A percentile compares a stretch with the other conserved stretches of the same genome.
These are phyloP conservation scores for Rhizophora mangle DNA, from an alignment of 345 rosid genomes.

Conservation along the genomic window DNA sequence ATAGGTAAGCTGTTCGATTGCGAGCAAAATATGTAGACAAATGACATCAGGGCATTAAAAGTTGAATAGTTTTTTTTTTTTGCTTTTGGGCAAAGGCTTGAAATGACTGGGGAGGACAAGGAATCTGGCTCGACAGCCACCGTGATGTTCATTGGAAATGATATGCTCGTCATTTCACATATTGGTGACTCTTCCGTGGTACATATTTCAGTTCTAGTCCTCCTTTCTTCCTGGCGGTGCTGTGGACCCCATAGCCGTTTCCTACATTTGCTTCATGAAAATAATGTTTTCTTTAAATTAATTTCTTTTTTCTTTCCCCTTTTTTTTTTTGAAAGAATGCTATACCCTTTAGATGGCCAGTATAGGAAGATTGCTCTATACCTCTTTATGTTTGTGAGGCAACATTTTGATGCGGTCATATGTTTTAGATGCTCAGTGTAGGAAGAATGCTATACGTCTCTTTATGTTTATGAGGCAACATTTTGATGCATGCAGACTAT, in stretches of 20 bases:
- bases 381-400: conserved; percentile 1
- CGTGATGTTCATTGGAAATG: conserved; percentile 54
- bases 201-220: conserved; percentile 11
- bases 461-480: conserved; percentile 4
- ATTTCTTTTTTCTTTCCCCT: neutral
- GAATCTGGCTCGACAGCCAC: conserved; percentile 96
- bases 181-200: conserved; percentile 88
- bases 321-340: neutral
- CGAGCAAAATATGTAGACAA: no score
- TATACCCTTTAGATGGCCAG: neutral
- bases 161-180: conserved; percentile 61
- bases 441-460: neutral
- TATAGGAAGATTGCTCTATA: neutral
- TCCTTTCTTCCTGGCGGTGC: neutral
- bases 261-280: no score
- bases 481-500: conserved; percentile 6
- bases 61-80: conserved; percentile 35
- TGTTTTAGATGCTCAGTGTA: neutral
- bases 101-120: conserved; percentile 43
- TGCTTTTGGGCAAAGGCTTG: conserved; percentile 56
- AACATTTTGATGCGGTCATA: conserved; percentile 6
- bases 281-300: neutral
- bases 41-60: conserved; percentile 28
- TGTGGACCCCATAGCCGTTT: neutral
- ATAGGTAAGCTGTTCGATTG: conserved; percentile 42